phyloP scores from a whole-genome alignment of 1,284 basidiomycete species.

The Vanrija pseudolonga region DNA sequence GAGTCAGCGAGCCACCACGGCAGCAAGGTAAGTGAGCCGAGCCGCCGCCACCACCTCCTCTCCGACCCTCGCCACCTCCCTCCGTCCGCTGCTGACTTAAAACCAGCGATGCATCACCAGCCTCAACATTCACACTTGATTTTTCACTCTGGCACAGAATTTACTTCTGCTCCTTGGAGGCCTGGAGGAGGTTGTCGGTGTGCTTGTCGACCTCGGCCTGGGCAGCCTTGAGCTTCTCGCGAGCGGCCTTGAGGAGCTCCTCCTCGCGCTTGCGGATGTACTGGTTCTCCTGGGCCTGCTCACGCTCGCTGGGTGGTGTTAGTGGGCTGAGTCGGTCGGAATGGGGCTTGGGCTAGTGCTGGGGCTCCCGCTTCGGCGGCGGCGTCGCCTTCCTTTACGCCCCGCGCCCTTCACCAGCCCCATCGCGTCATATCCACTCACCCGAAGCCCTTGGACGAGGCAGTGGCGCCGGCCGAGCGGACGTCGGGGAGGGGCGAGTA shows the following conservation, averaged over 20 bases:
- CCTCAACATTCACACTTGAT: not conserved
- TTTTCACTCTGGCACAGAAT: not conserved
- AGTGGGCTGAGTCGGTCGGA: not conserved
- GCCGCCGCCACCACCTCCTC: not conserved
- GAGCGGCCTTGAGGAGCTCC: conserved; percentile 30
- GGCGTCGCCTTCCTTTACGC: not conserved
- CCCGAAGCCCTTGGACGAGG: conserved; percentile 39
- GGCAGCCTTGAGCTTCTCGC: conserved; percentile 29
- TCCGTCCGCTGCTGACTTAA: not conserved
- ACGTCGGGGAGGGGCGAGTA: conserved; percentile 32
- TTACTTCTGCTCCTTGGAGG: not conserved
- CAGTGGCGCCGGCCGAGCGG: conserved; percentile 40
- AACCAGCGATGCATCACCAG: too few relatives aligned
- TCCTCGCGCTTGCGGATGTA: conserved; percentile 39
- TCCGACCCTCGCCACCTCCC: not conserved
- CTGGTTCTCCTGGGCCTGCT: conserved; percentile 46
- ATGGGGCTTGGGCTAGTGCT: not conserved
- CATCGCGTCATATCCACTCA: conserved; percentile 17
- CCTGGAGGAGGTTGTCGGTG: conserved; percentile 3
- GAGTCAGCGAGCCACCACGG: too few relatives aligned
- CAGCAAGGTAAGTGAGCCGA: too few relatives aligned
- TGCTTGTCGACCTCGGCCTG: conserved; percentile 31
- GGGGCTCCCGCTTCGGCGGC: too few relatives aligned
- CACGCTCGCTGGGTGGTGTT: conserved; percentile 28
- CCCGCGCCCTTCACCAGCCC: not conserved